These are phyloP conservation scores for fission yeast (Schizosaccharomyces pombe) DNA, from an alignment of 805 yeast species.

Conservation along the genomic window DNA sequence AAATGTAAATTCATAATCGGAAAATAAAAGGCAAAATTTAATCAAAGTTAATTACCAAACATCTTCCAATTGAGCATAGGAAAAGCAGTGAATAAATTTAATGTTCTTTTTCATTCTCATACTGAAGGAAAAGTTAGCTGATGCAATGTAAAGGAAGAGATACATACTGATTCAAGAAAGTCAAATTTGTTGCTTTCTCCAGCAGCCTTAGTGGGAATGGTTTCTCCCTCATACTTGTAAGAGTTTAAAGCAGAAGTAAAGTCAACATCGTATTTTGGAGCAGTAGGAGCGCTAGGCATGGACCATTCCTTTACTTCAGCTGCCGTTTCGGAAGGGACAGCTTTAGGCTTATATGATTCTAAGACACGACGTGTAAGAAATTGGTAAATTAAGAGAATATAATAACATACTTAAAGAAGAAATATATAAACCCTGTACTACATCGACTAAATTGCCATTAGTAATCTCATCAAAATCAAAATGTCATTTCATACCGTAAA, in stretches of 20 bases:
- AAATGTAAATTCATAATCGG: too few species aligned
- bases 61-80: too few species aligned
- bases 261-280: neutral
- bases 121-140: neutral
- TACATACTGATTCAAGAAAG: neutral
- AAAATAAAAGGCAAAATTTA: too few species aligned
- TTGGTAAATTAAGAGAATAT: neutral
- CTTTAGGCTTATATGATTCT: neutral
- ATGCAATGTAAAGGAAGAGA: neutral
- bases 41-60: too few species aligned
- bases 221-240: neutral
- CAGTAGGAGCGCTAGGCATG: neutral
- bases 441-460: too few species aligned
- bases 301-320: neutral
- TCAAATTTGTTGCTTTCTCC: neutral
- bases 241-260: neutral
- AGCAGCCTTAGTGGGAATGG: neutral
- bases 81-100: too few species aligned
- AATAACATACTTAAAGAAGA: neutral
- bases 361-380: neutral
- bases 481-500: neutral
- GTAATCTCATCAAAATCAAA: neutral
- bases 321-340: neutral
- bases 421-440: neutral
- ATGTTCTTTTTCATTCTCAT: neutral